Percentiles rank a stretch among this genome's conserved stretches.
Conservation (phyloP, 1,284 basidiomycete genomes). For the Cutaneotrichosporon curvatum region DNA sequence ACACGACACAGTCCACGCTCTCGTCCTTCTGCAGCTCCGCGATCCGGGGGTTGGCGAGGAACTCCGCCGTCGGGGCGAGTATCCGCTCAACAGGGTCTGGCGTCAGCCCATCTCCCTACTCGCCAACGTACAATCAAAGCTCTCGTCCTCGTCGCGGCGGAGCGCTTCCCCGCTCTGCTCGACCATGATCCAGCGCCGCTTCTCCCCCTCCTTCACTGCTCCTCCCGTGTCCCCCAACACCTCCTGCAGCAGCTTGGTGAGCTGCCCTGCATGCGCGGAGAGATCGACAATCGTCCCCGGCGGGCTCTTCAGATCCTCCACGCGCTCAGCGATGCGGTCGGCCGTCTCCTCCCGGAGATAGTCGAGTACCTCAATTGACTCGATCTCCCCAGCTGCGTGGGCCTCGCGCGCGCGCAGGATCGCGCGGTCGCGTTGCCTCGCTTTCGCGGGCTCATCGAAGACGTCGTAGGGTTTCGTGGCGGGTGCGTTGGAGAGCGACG, state of each 20-base stretch:
- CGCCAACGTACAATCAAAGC: constrained; percentile 22
- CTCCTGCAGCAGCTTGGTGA: constrained; percentile 73
- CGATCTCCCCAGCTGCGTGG: constrained; percentile 33
- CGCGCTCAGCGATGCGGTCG: constrained; percentile 79
- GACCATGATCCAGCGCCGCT: constrained; percentile 55
- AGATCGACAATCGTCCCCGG: constrained; percentile 79
- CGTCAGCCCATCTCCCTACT: neutral
- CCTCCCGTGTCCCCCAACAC: constrained; percentile 53
- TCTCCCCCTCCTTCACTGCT: constrained; percentile 3
- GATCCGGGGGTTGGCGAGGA: constrained; percentile 46
- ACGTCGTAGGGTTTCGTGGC: constrained; percentile 59
- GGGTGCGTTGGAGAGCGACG: constrained; percentile 38
- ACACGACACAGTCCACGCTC: constrained; percentile 86
- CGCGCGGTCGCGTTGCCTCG: constrained; percentile 70
- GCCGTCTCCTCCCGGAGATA: constrained; percentile 88
- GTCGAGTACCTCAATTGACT: constrained; percentile 60
- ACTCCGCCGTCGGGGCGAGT: constrained; percentile 26
- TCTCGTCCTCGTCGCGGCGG: constrained; percentile 51
- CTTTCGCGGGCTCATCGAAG: constrained; percentile 83
- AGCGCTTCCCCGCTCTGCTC: constrained; percentile 71
- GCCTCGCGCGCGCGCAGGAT: constrained; percentile 55
- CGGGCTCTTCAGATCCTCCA: constrained; percentile 85
- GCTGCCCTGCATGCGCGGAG: constrained; percentile 89
- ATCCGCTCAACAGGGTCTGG: constrained; percentile 26
- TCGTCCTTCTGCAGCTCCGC: constrained; percentile 45